These are phyloP conservation scores for Zalaria obscura DNA, from an alignment of 2,329 filamentous ascomycete genomes.

Conservation along the genomic window DNA sequence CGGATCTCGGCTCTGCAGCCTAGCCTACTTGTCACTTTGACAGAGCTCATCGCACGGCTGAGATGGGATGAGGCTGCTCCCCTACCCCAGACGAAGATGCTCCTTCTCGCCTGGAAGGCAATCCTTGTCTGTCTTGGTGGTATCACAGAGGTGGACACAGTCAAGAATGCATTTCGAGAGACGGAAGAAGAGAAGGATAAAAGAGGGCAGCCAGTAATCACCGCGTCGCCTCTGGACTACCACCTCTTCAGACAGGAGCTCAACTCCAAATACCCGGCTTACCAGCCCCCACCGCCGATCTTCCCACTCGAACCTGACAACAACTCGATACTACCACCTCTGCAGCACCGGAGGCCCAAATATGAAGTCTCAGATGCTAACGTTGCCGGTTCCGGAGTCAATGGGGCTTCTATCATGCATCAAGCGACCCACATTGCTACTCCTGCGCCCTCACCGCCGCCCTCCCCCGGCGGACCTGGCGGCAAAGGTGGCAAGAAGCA, in stretches of 20 bases:
- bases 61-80: slow-evolving; percentile 45
- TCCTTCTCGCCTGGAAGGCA: slow-evolving; percentile 84
- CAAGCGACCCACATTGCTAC: slow-evolving; percentile 98
- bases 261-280: slow-evolving; percentile 93
- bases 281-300: slow-evolving; percentile 71
- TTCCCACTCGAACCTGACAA: slow-evolving; percentile 83
- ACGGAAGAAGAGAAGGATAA: slow-evolving; percentile 36
- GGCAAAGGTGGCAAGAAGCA: slow-evolving; percentile 96
- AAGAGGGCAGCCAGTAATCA: slow-evolving; percentile 65
- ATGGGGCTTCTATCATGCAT: slow-evolving; percentile 63
- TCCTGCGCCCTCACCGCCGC: slow-evolving; percentile 86
- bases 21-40: slow-evolving; percentile 55
- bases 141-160: slow-evolving; percentile 53
- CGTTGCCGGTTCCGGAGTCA: slow-evolving; percentile 23
- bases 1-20: slow-evolving; percentile 31
- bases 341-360: slow-evolving; percentile 51
- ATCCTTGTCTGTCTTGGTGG: slow-evolving; percentile 77
- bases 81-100: slow-evolving; percentile 37
- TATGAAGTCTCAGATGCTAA: slow-evolving; percentile 35
- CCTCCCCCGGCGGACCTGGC: slow-evolving; percentile 67
- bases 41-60: slow-evolving; percentile 39
- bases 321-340: slow-evolving; percentile 74
- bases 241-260: slow-evolving; percentile 94
- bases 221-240: slow-evolving; percentile 88
- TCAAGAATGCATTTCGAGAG: slow-evolving; percentile 55